Conservation (phyloP, 2,329 filamentous ascomycete genomes). For the Penicillium sp. region DNA sequence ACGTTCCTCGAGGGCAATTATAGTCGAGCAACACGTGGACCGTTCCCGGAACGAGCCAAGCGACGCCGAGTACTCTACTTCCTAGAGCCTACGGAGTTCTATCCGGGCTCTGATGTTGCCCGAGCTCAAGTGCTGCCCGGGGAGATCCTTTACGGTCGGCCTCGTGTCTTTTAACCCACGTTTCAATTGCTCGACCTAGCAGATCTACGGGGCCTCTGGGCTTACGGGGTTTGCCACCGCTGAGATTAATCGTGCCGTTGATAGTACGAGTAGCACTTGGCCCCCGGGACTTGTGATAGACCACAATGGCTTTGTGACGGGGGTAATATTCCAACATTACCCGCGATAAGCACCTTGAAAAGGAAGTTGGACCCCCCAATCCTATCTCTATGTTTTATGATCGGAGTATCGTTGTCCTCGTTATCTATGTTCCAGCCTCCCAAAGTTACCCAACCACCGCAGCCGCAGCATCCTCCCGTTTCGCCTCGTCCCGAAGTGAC, state of each 20-base stretch:
- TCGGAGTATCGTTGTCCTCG: neutral
- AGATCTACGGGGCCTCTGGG: neutral
- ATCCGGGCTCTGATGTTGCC: too few species aligned
- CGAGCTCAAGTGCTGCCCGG: too few species aligned
- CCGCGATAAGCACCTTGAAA: neutral
- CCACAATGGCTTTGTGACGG: neutral
- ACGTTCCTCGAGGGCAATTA: neutral
- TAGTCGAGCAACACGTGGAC: slow-evolving; percentile 3
- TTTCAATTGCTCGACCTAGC: neutral
- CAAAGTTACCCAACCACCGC: slow-evolving; percentile 19
- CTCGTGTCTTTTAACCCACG: too few species aligned
- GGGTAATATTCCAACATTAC: neutral
- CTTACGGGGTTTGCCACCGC: neutral
- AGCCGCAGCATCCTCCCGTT: slow-evolving; percentile 48
- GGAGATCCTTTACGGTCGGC: neutral
- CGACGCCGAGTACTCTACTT: too few species aligned
- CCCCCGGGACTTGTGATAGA: neutral
- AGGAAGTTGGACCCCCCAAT: neutral
- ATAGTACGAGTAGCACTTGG: neutral
- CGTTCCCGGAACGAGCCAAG: neutral
- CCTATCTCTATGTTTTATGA: neutral
- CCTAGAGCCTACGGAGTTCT: too few species aligned
- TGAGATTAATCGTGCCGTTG: neutral
- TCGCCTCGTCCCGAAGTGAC: slow-evolving; percentile 40
- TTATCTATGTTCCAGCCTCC: neutral